phyloP scores from a whole-genome alignment of 306 rosid species.

The Argentina anserina region DNA sequence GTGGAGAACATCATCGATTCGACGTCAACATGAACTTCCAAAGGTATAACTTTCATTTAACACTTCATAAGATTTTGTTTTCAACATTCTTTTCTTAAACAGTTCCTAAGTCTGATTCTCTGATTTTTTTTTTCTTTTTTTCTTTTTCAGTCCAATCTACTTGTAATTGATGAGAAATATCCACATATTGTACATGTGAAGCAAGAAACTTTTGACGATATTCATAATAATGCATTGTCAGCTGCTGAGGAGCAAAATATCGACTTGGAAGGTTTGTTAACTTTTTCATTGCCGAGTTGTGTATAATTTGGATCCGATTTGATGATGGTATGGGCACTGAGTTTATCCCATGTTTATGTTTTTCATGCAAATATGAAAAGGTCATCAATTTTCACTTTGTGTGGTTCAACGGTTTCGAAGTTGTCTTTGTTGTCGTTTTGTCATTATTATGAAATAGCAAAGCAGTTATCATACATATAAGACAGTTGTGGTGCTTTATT shows the following conservation, averaged over 20 bases:
- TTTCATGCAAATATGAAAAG: neutral
- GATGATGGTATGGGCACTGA: neutral
- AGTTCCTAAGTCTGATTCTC: conserved; percentile 1
- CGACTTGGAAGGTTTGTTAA: conserved; percentile 67
- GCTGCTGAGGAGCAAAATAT: conserved; percentile 29
- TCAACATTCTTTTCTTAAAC: neutral
- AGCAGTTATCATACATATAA: neutral
- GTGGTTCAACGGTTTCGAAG: neutral
- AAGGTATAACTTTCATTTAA: conserved; percentile 48
- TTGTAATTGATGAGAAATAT: conserved; percentile 57
- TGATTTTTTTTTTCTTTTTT: conserved; percentile 12
- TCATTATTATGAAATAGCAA: neutral
- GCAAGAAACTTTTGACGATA: conserved; percentile 36
- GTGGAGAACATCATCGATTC: conserved; percentile 97
- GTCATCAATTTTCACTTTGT: neutral
- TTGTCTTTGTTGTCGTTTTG: neutral
- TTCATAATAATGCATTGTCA: conserved; percentile 27
- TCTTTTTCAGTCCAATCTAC: conserved; percentile 61
- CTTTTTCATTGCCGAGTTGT: neutral
- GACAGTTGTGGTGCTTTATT: neutral
- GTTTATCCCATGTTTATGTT: neutral
- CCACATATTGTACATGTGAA: conserved; percentile 69
- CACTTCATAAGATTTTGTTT: neutral
- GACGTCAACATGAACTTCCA: conserved; percentile 94
- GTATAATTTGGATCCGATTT: neutral